Base-by-base conservation (phyloP, 1,139 yeast species). In the Debaryomycetaceae sp. region DNA sequence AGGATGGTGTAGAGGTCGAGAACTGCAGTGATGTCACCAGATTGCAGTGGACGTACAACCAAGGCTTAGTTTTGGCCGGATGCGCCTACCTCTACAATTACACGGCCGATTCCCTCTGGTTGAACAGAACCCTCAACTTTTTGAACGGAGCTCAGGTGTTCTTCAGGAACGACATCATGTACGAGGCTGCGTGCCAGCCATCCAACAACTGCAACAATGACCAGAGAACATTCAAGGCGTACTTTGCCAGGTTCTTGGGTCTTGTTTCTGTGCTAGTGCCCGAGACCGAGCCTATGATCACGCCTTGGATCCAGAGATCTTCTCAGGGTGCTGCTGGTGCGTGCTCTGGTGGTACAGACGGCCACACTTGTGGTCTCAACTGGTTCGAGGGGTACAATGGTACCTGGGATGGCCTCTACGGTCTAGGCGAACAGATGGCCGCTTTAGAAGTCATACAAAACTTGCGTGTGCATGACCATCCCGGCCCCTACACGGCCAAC, bases 361-460 rank as follows among this genome's bases (percentile, higher is more conserved):
- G 90, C 11, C 88, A 86, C 58, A 90, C 97, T 0, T 91, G 98
- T 71, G 97, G 97, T 37, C 63, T 81, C 47, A 77, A 85, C 59
- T 91, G 98, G 98, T 68, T 78, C 38, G 59, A 66, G 29, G 71
- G 66, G 98, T 68, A 78, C 38, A 59, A 66, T 29, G 71, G 66
- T 40, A 50, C 59, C n/a, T 91, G 90, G 86, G 98, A 91, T 64
- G 84, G 83, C 3, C 62, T 56, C 41, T 90, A 79, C 55, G 98
- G 98, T n/a, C 75, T 91, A 36, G 98, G 98, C 51, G 97, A 91
- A 65, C 97, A 91, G 64, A 87, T 91, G 87, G 66, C 82, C 41
- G 96, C 97, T 0, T 70, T 90, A 46, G 97, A 90, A 61, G 81
- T 80, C 5, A 77, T 90, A 59, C 86, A 83, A 53, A 83, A 78